A percentile compares a stretch with the other conserved stretches of the same genome.
phyloP scores from a whole-genome alignment of 2,329 filamentous ascomycete species.

The Davidsoniella neocaledoniae region DNA sequence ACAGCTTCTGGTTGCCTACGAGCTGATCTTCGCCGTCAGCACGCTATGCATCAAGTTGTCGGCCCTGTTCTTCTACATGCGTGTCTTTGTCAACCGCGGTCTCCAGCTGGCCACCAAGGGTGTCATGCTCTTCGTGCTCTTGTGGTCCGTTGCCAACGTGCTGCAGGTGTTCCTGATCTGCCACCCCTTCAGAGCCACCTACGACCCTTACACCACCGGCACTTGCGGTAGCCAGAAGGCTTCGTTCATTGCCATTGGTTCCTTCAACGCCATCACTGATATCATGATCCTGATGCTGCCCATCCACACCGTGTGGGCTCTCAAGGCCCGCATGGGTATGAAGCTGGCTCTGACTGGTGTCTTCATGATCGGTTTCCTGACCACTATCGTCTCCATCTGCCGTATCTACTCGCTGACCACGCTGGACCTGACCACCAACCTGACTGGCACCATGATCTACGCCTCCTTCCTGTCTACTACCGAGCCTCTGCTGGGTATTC shows the following conservation, averaged over 20 bases:
- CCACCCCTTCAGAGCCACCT: constrained; percentile 16
- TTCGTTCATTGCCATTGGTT: constrained; percentile 24
- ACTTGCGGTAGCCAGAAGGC: constrained; percentile 22
- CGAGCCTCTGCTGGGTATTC: constrained; percentile 15
- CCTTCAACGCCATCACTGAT: constrained; percentile 24
- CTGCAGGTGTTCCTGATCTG: constrained; percentile 17
- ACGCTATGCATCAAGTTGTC: constrained; percentile 22
- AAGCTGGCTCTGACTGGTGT: constrained; percentile 18
- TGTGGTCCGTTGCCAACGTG: constrained; percentile 17
- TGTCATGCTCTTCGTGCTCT: constrained; percentile 18
- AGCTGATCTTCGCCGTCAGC: constrained; percentile 20
- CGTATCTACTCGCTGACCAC: constrained; percentile 16
- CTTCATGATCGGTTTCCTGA: constrained; percentile 18
- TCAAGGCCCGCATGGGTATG: constrained; percentile 19
- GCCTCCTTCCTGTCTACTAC: constrained; percentile 16
- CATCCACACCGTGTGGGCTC: constrained; percentile 21
- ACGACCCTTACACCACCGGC: constrained; percentile 17
- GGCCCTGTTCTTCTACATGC: constrained; percentile 26
- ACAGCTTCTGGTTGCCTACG: constrained; percentile 22
- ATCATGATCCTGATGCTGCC: constrained; percentile 23
- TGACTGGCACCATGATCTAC: constrained; percentile 16
- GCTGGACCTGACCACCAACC: constrained; percentile 15
- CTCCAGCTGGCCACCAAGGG: constrained; percentile 19
- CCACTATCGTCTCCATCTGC: constrained; percentile 16
- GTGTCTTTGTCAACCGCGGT: constrained; percentile 22